These are phyloP conservation scores for Suillus subaureus DNA, from an alignment of 768 basidiomycete species.

Conservation along the genomic window DNA sequence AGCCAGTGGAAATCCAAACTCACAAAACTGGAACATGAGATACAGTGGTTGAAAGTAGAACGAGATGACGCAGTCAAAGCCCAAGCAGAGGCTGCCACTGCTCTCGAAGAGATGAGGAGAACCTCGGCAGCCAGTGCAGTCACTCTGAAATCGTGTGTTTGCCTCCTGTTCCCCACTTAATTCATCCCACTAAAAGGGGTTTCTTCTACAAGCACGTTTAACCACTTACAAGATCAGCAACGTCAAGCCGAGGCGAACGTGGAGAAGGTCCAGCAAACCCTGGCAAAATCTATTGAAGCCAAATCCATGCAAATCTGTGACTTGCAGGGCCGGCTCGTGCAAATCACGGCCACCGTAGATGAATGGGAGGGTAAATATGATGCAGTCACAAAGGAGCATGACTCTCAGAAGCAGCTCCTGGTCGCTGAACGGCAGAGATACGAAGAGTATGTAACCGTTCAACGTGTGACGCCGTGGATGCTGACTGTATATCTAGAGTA, in stretches of 20 bases:
- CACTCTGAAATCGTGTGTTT: background rate
- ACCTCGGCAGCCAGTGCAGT: background rate
- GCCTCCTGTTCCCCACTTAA: too few species aligned
- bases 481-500: background rate
- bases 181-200: background rate
- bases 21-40: background rate
- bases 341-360: too few species aligned
- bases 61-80: background rate
- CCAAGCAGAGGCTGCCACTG: background rate
- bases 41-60: background rate
- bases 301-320: background rate
- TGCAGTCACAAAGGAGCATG: background rate
- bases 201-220: background rate
- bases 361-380: conserved; percentile 3
- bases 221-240: background rate
- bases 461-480: too few species aligned
- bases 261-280: background rate
- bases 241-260: background rate
- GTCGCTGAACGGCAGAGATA: background rate
- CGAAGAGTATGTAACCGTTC: background rate
- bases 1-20: background rate
- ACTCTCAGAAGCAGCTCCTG: background rate
- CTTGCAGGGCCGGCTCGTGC: background rate
- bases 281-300: background rate
- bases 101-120: background rate